These are phyloP conservation scores for Colletotrichum chrysophilum DNA, from an alignment of 2,329 filamentous ascomycete genomes.

Conservation along the genomic window DNA sequence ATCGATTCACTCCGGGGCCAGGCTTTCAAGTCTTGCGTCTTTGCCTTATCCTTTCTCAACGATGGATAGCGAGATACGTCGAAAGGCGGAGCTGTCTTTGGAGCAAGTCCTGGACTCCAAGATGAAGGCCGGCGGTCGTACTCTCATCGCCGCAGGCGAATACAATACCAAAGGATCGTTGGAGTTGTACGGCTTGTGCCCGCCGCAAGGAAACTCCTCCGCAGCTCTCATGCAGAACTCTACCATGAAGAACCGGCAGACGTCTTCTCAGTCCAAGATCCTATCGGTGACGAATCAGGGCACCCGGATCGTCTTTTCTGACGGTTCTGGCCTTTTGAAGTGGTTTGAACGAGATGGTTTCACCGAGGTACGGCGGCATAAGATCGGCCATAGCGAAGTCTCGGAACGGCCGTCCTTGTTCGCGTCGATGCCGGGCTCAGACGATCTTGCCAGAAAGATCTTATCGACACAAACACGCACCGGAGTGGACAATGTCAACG, in stretches of 20 bases:
- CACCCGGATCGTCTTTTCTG: slow-evolving; percentile 80
- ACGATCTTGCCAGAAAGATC: slow-evolving; percentile 83
- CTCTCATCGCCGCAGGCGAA: slow-evolving; percentile 82
- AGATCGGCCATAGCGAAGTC: slow-evolving; percentile 60
- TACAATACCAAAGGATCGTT: slow-evolving; percentile 92
- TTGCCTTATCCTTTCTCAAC: slow-evolving; percentile 72
- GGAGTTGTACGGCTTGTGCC: slow-evolving; percentile 77
- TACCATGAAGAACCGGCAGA: slow-evolving; percentile 80
- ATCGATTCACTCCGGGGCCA: slow-evolving; percentile 83
- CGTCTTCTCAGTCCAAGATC: slow-evolving; percentile 79
- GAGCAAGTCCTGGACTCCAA: slow-evolving; percentile 62
- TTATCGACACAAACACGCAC: slow-evolving; percentile 59
- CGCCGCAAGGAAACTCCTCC: not conserved
- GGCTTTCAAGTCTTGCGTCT: slow-evolving; percentile 74
- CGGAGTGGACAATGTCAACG: slow-evolving; percentile 39
- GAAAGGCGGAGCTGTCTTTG: slow-evolving; percentile 58
- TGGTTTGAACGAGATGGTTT: slow-evolving; percentile 90
- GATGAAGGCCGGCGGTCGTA: slow-evolving; percentile 58
- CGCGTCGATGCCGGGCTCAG: slow-evolving; percentile 56
- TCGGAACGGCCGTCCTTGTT: slow-evolving; percentile 54
- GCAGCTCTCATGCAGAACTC: slow-evolving; percentile 43
- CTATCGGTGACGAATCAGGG: slow-evolving; percentile 84
- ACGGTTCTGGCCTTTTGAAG: slow-evolving; percentile 82
- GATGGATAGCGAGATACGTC: slow-evolving; percentile 63
- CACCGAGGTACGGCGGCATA: slow-evolving; percentile 60